These are phyloP conservation scores for Daucus carota DNA, from an alignment of 129 eudicot genomes.

Conservation along the genomic window DH1_v3.0 NC_030384.2:31470501-31471000, in stretches of 20 bases:
- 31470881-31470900: conserved; percentile 77
- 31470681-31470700: not conserved
- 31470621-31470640: not conserved
- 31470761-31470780: conserved; percentile 34
- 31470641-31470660: not conserved
- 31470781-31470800: conserved; percentile 32
- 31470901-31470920: conserved; percentile 69
- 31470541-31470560: not conserved
- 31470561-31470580: not conserved
- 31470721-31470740: not conserved
- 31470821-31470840: conserved; percentile 53
- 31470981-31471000: conserved; percentile 62
- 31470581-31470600: not conserved
- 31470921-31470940: conserved; percentile 46
- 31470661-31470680: not conserved
- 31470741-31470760: not conserved
- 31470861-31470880: conserved; percentile 55
- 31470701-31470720: not conserved
- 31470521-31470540: not conserved
- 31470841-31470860: conserved; percentile 66
- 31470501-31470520: not conserved
- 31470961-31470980: conserved; percentile 71
- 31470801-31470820: conserved; percentile 61
- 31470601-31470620: not conserved
- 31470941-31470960: conserved; percentile 69